Evolutionary conservation across 2,329 filamentous ascomycete genomes (phyloP), one percentile per base, ranked within the genome.

Genomic region (Onygenales sp.): DNA sequence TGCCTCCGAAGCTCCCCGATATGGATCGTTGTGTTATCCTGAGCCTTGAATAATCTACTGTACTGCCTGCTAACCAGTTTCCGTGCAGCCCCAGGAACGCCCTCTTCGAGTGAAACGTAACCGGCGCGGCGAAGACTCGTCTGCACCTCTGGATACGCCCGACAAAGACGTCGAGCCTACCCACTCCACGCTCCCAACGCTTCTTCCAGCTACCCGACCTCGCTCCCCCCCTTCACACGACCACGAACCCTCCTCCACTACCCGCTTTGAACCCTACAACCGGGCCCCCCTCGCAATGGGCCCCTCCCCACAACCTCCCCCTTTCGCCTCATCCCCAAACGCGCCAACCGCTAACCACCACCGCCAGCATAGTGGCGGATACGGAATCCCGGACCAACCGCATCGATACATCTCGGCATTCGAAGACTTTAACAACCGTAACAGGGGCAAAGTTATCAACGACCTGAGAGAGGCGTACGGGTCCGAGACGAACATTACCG

Each of bases 31-130:
- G 43, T 51, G 14, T 50, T 36, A 31, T 49, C 17, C 31, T 11
- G 37, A 14, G 37, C 37, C 14, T 40, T 40, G 10, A 40, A 40
- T 11, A 40, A 40, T 31, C 31, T 14, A 42, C 37, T 42, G 21
- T 6, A 27, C 27, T 11, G 33, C 10, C 42, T 42, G 42, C 42
- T 51, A 45, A 43, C 39, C 13, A 14, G 33, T 32, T 37, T 49
- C 44, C 13, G 4, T 36, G 40, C 56, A 76, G 73, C 73, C 73
- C 42, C 67, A 73, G 63, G 73, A 76, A 65, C 67, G 73, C 48
- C 73, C 73, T 6, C 67, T 74, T 44, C 70, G 73, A 54, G 64
- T 69, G 17, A 74, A 74, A 57, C 68, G 69, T 55, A 70, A 65
- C 45, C 68, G 70, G 44, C 72, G 70, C 56, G 66, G 67, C 10